Percentiles rank a stretch among this genome's conserved stretches.
Evolutionary conservation across 768 basidiomycete species (phyloP).

Genomic region (Daedalea quercina): DNA sequence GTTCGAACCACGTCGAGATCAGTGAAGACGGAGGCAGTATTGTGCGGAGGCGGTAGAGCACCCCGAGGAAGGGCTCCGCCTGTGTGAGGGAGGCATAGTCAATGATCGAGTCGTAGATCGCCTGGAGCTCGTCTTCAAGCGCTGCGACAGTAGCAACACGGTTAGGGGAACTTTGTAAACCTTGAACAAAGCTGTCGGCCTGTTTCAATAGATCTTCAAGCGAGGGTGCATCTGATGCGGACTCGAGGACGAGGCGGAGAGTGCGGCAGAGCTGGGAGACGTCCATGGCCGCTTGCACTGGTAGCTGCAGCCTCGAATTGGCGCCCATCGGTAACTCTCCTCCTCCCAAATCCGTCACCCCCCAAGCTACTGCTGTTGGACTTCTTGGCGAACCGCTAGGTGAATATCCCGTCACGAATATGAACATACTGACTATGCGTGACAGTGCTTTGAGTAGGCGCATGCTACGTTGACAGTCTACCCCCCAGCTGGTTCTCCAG

Average conservation of each 20-base stretch:
- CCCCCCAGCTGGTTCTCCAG: no score
- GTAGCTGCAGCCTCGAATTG: not conserved
- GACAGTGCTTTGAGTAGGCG: no score
- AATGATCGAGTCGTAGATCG: conserved; percentile 52
- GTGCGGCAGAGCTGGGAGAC: conserved; percentile 38
- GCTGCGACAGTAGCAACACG: conserved; percentile 31
- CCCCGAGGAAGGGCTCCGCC: conserved; percentile 58
- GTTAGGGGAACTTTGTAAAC: conserved; percentile 42
- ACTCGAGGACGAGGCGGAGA: conserved; percentile 52
- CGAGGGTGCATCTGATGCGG: conserved; percentile 42
- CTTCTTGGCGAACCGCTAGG: no score
- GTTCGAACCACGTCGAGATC: conserved; percentile 78
- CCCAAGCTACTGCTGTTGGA: no score
- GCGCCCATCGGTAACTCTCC: no score
- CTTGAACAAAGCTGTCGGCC: conserved; percentile 50
- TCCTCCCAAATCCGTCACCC: no score
- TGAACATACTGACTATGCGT: no score
- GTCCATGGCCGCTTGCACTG: conserved; percentile 23
- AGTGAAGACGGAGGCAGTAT: conserved; percentile 59
- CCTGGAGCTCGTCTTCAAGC: conserved; percentile 63
- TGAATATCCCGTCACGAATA: no score
- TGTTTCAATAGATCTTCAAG: conserved; percentile 40
- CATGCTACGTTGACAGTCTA: no score
- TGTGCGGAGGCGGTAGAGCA: conserved; percentile 56
- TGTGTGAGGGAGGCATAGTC: conserved; percentile 59